Evolutionary conservation across 257 asterid species (phyloP), one percentile per base, ranked within the genome.

Genomic region (Penstemon eatonii): DNA sequence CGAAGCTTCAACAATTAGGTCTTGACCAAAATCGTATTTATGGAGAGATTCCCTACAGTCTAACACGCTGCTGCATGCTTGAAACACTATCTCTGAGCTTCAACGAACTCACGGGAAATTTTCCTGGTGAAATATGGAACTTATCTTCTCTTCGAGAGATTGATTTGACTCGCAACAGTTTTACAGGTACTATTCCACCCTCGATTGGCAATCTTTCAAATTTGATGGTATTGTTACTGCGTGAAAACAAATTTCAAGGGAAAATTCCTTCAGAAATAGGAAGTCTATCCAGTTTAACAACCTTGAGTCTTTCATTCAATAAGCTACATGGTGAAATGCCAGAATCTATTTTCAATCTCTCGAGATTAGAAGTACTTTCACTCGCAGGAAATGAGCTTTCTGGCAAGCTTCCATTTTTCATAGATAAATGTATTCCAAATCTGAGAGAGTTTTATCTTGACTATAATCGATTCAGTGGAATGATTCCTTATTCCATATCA

Each of bases 291-390:
- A 62, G 8, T 15, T 54, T 71, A 46, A 33, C 41, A 45, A 25
- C 10, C 8, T 10, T 63, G 49, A 6, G 8, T 42, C 60, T 63
- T 15, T 19, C 6, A 10, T 3, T 13, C 5, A 52, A 12, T 43
- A 53, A 18, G n/a, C 54, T 70, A 3, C 8, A 15, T 64, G 19
- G 79, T 54, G 33, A 55, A 55, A n/a, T 51, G 47, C 65, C 71
- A 37, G 8, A 33, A 59, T 63, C 75, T 63, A 63, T 69, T 67
- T 49, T 68, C 70, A 47, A 62, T 56, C 45, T 69, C 62, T 63
- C 74, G 75, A 38, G 40, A 37, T 25, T 69, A 49, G 41, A 43
- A 47, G 1, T 3, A 7, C 13, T 73, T 25, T 8, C 64, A 4
- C 63, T 43, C 3, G 4, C 44, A 18, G 5, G 13, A 4, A 53